Evolutionary conservation across 176 grass and related monocot species (phyloP).

Genomic region (Aegilops umbellulata): DNA sequence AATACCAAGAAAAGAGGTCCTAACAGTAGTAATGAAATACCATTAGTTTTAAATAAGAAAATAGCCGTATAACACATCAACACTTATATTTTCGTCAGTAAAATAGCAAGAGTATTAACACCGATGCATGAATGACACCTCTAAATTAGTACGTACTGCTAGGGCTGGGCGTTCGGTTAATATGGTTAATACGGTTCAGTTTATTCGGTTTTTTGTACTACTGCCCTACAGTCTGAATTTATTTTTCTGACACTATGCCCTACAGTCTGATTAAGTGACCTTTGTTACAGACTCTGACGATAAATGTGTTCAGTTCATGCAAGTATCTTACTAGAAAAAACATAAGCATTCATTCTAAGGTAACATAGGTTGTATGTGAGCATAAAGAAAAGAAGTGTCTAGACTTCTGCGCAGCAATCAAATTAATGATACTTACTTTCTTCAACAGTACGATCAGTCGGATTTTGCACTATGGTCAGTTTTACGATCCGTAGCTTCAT

Average conservation of each 20-base stretch:
- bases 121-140: background rate
- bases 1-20: background rate
- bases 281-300: background rate
- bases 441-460: background rate
- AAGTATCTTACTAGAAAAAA: background rate
- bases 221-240: background rate
- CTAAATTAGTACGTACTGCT: background rate
- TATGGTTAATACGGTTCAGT: no score
- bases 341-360: background rate
- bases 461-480: background rate
- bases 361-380: background rate
- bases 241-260: background rate
- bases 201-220: no score
- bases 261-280: background rate
- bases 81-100: background rate
- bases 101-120: background rate
- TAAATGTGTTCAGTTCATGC: background rate
- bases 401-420: background rate
- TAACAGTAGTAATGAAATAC: background rate
- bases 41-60: background rate
- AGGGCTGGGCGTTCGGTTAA: no score
- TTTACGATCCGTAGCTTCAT: background rate
- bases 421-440: background rate
- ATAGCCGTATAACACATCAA: background rate
- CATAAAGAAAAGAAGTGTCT: background rate